Conservation (phyloP, 139 green algal genomes). For the Eudorina sp. region DNA sequence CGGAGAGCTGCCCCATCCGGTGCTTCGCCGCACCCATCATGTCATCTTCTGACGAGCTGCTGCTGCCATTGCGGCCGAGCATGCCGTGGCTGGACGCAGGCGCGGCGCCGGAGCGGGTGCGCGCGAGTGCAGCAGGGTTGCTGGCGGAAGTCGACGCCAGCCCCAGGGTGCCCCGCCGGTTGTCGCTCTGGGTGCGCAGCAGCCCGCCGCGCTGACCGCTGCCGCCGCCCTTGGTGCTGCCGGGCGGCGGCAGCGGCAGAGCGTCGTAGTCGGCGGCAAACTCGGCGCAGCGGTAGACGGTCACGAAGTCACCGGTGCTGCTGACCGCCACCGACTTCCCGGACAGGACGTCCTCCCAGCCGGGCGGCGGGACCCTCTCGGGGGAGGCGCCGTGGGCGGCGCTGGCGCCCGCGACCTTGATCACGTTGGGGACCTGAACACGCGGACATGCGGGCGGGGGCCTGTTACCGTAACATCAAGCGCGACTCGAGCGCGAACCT, state of each 20-base stretch:
- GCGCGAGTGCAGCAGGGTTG: not conserved
- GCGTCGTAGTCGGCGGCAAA: not conserved
- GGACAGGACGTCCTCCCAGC: conserved; percentile 1
- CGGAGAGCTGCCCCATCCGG: too few species aligned
- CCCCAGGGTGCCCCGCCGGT: not conserved
- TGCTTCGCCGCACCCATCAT: too few species aligned
- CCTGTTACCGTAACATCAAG: too few species aligned
- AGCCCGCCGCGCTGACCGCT: not conserved
- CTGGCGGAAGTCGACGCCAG: too few species aligned
- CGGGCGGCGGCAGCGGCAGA: not conserved
- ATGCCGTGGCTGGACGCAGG: not conserved
- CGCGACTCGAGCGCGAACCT: too few species aligned
- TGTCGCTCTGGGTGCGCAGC: not conserved
- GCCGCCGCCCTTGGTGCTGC: not conserved
- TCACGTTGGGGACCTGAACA: too few species aligned
- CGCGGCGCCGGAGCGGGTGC: not conserved
- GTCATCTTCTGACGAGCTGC: too few species aligned
- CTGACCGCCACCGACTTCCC: not conserved
- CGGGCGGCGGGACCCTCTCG: not conserved
- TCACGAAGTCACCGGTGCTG: not conserved
- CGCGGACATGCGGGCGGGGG: too few species aligned
- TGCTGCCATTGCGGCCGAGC: too few species aligned
- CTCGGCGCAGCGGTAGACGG: conserved; percentile 13
- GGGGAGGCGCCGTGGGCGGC: not conserved
- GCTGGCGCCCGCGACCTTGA: too few species aligned